Percentiles rank a stretch among this genome's conserved stretches.
Conservation (phyloP, 2,329 filamentous ascomycete species). For the Fusarium sp. region DNA sequence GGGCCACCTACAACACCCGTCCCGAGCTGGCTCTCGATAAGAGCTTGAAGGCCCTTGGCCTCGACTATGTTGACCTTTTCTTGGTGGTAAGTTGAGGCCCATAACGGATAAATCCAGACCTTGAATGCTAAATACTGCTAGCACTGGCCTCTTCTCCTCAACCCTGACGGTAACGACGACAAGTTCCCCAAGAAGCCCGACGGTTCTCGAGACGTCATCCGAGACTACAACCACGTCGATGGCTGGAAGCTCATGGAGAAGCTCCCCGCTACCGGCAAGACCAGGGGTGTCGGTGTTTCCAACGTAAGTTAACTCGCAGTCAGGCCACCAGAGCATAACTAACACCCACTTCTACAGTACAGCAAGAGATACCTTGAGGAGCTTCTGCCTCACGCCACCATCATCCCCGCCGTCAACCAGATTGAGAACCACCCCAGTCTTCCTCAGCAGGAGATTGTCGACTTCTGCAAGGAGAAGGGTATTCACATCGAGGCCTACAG, state of each 20-base stretch:
- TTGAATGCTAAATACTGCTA: slow-evolving; percentile 38
- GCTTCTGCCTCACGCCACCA: slow-evolving; percentile 64
- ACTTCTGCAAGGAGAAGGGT: slow-evolving; percentile 76
- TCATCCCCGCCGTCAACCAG: slow-evolving; percentile 78
- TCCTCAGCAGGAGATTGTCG: slow-evolving; percentile 80
- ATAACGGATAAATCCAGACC: background rate
- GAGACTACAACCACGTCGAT: slow-evolving; percentile 77
- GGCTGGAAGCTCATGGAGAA: slow-evolving; percentile 85
- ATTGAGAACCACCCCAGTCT: slow-evolving; percentile 82
- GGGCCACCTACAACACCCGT: slow-evolving; percentile 83
- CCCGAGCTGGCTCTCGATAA: slow-evolving; percentile 79
- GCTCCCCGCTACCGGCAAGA: slow-evolving; percentile 72
- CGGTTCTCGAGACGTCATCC: slow-evolving; percentile 80
- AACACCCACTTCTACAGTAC: slow-evolving; percentile 58
- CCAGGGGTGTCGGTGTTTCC: slow-evolving; percentile 68
- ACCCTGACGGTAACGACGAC: slow-evolving; percentile 82
- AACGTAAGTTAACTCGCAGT: slow-evolving; percentile 56
- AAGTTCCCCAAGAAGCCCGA: slow-evolving; percentile 82
- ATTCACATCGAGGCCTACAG: slow-evolving; percentile 82
- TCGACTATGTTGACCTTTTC: slow-evolving; percentile 87
- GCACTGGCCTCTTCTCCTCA: slow-evolving; percentile 89
- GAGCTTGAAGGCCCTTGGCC: slow-evolving; percentile 79
- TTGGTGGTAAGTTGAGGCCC: slow-evolving; percentile 67
- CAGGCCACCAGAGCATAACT: background rate
- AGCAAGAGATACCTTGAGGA: slow-evolving; percentile 69